Conservation (phyloP, 164 flowering plant genomes). For the Vitis rotundifolia region DNA sequence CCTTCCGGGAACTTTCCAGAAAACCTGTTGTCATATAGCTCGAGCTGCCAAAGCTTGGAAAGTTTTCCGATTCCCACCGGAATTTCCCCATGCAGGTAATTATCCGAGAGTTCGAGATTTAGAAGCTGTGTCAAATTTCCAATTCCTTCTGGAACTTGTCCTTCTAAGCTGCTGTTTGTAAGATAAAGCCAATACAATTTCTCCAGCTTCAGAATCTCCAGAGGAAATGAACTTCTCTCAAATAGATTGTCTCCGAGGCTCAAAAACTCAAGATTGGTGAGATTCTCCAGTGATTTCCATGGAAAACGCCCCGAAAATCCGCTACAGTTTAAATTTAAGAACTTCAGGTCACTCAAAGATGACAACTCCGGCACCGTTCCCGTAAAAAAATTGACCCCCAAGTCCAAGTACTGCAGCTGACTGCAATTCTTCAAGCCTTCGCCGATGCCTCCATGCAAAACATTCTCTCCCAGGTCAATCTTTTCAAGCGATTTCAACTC, state of each 20-base stretch:
- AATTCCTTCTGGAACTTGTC: conserved; percentile 33
- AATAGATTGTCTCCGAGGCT: conserved; percentile 70
- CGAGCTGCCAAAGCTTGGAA: conserved; percentile 35
- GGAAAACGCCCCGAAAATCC: conserved; percentile 72
- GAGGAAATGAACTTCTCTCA: conserved; percentile 45
- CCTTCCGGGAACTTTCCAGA: conserved; percentile 36
- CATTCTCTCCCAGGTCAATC: conserved; percentile 44
- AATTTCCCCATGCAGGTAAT: conserved; percentile 32
- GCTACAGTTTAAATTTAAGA: conserved; percentile 43
- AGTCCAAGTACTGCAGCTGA: conserved; percentile 43
- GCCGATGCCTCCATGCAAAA: conserved; percentile 37
- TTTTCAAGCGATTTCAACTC: conserved; percentile 40
- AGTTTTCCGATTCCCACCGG: conserved; percentile 32
- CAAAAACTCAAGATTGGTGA: conserved; percentile 34
- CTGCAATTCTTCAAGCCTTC: conserved; percentile 45
- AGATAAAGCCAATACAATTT: conserved; percentile 64
- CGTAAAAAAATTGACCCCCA: conserved; percentile 45
- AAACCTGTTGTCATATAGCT: conserved; percentile 35
- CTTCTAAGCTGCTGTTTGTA: conserved; percentile 41
- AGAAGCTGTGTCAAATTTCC: conserved; percentile 24
- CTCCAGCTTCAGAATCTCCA: conserved; percentile 44
- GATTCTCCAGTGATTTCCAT: conserved; percentile 47
- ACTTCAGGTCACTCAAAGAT: conserved; percentile 23
- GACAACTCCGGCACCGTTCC: conserved; percentile 60
- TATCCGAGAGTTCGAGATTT: conserved; percentile 38